These are phyloP conservation scores for Thielaviopsis punctulata DNA, from an alignment of 2,329 filamentous ascomycete species.

Conservation along the genomic window DNA sequence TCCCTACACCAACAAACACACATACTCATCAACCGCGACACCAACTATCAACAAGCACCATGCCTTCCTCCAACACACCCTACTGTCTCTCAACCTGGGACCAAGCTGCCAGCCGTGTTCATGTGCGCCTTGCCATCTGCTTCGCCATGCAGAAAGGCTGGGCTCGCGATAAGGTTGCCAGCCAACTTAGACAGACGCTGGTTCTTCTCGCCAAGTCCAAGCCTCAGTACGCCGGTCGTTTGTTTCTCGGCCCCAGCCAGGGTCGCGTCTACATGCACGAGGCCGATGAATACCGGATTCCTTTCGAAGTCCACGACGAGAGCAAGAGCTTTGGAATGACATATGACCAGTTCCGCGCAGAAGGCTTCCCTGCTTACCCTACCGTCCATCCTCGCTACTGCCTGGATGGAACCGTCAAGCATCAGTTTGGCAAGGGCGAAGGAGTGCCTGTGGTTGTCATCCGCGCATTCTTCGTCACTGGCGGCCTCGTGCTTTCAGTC, in stretches of 20 bases:
- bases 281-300: conserved; percentile 13
- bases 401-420: conserved; percentile 5
- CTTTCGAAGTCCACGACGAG: conserved; percentile 14
- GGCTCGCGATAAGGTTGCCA: background rate
- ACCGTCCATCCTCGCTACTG: conserved; percentile 18
- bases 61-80: conserved; percentile 1
- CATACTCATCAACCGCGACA: background rate
- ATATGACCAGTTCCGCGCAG: conserved; percentile 16
- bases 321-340: conserved; percentile 14
- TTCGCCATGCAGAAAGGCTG: conserved; percentile 14
- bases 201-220: conserved; percentile 13
- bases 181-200: conserved; percentile 14
- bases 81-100: conserved; percentile 13
- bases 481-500: conserved; percentile 24
- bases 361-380: conserved; percentile 17
- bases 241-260: conserved; percentile 14
- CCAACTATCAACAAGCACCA: background rate
- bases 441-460: conserved; percentile 23
- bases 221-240: conserved; percentile 17
- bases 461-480: conserved; percentile 22
- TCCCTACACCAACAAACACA: no score
- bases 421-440: background rate
- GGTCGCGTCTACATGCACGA: conserved; percentile 14
- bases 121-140: conserved; percentile 14
- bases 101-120: conserved; percentile 12